phyloP scores from a whole-genome alignment of 1,284 basidiomycete genomes.

The Moesziomyces sp. region DNA sequence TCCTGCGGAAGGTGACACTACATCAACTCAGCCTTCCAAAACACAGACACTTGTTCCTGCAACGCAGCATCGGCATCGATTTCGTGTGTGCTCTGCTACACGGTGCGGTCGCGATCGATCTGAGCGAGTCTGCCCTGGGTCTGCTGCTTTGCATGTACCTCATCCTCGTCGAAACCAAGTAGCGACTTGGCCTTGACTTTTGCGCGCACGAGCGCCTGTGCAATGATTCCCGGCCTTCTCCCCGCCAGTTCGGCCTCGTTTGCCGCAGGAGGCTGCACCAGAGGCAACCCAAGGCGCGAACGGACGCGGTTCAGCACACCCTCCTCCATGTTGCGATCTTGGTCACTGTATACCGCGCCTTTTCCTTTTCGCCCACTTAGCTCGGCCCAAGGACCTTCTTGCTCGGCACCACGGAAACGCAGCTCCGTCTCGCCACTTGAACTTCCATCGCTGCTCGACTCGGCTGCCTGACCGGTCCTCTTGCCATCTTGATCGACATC shows the following conservation, averaged over 20 bases:
- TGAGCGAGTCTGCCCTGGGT: slow-evolving; percentile 33
- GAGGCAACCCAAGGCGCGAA: slow-evolving; percentile 21
- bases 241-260: background rate
- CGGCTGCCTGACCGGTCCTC: background rate
- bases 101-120: slow-evolving; percentile 37
- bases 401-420: slow-evolving; percentile 39
- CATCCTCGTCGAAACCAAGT: slow-evolving; percentile 36
- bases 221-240: slow-evolving; percentile 8
- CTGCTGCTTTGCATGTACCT: slow-evolving; percentile 33
- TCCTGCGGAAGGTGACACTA: no score
- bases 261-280: slow-evolving; percentile 15
- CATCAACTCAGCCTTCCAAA: no score
- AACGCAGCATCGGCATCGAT: no score
- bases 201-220: slow-evolving; percentile 5
- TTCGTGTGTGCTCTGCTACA: slow-evolving; percentile 8
- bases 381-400: slow-evolving; percentile 46
- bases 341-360: slow-evolving; percentile 43
- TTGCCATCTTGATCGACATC: slow-evolving; percentile 8
- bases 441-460: background rate
- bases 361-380: slow-evolving; percentile 32
- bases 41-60: no score
- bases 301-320: slow-evolving; percentile 40
- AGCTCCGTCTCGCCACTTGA: background rate
- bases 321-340: slow-evolving; percentile 39
- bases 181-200: slow-evolving; percentile 23